These are phyloP conservation scores for Diutina scorzettiae DNA, from an alignment of 1,139 yeast genomes.

Conservation along the genomic window DNA sequence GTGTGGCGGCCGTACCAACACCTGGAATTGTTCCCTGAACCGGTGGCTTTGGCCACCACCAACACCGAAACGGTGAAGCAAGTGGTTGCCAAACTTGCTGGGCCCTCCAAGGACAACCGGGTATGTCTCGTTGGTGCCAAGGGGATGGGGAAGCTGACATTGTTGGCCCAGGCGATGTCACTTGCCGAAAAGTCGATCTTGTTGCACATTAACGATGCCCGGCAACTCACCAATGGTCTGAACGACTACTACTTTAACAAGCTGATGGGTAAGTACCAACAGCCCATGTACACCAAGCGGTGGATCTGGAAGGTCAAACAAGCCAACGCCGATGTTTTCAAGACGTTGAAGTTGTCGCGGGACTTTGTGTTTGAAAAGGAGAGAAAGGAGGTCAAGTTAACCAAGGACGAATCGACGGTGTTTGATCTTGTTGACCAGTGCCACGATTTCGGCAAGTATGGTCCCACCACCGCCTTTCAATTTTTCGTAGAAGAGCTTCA, in stretches of 20 bases:
- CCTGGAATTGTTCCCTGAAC: constrained; percentile 47
- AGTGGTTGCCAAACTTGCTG: constrained; percentile 15
- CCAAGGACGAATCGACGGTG: constrained; percentile 31
- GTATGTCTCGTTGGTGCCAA: constrained; percentile 53
- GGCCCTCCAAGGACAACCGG: constrained; percentile 32
- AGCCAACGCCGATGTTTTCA: constrained; percentile 42
- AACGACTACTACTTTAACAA: constrained; percentile 53
- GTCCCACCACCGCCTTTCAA: constrained; percentile 31
- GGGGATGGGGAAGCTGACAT: constrained; percentile 74
- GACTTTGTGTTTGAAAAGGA: constrained; percentile 26
- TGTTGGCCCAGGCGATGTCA: constrained; percentile 64
- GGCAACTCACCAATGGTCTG: constrained; percentile 55
- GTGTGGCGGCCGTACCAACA: constrained; percentile 54
- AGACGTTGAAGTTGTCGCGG: constrained; percentile 36
- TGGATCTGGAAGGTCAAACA: constrained; percentile 45
- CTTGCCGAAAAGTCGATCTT: constrained; percentile 37
- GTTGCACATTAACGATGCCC: constrained; percentile 57
- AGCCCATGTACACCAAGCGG: constrained; percentile 66
- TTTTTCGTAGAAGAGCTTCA: constrained; percentile 44
- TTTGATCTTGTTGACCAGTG: constrained; percentile 26
- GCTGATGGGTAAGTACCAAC: constrained; percentile 42
- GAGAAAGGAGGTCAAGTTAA: constrained; percentile 23
- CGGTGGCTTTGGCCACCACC: constrained; percentile 39
- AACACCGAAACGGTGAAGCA: constrained; percentile 19
- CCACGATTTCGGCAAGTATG: constrained; percentile 28